phyloP scores from a whole-genome alignment of 2,329 filamentous ascomycete genomes.

The Hypoxylon sp. region DNA sequence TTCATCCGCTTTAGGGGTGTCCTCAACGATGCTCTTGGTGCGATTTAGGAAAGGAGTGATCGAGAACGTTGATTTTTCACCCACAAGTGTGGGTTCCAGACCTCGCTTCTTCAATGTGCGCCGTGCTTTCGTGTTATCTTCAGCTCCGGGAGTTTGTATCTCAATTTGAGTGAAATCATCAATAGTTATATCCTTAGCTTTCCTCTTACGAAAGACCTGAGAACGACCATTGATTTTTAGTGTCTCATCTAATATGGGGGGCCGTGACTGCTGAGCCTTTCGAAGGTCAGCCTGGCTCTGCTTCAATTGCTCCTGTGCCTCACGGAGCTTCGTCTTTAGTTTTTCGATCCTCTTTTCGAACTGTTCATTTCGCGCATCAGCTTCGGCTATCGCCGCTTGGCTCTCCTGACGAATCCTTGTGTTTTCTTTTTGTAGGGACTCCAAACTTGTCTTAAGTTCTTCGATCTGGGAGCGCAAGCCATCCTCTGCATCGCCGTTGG shows the following conservation, averaged over 20 bases:
- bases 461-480: conserved; percentile 54
- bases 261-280: conserved; percentile 58
- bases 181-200: conserved; percentile 61
- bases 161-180: conserved; percentile 64
- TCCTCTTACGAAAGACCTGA: conserved; percentile 62
- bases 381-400: conserved; percentile 71
- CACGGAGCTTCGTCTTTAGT: conserved; percentile 77
- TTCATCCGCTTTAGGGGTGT: conserved; percentile 50
- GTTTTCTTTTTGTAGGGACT: conserved; percentile 62
- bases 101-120: conserved; percentile 70
- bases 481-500: conserved; percentile 42
- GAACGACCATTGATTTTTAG: conserved; percentile 55
- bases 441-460: conserved; percentile 53
- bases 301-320: conserved; percentile 81
- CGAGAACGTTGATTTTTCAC: conserved; percentile 92
- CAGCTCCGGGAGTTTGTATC: conserved; percentile 61
- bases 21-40: conserved; percentile 70
- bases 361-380: conserved; percentile 73
- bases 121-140: conserved; percentile 55
- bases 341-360: conserved; percentile 80
- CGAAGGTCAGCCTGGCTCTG: conserved; percentile 66
- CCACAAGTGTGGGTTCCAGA: conserved; percentile 72
- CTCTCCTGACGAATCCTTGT: conserved; percentile 63
- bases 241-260: conserved; percentile 53
- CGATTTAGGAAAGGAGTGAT: conserved; percentile 94